Evolutionary conservation across 148 eudicot genomes (phyloP), one percentile per base, ranked within the genome.

Genomic region (Suaeda aralocaspica): DNA sequence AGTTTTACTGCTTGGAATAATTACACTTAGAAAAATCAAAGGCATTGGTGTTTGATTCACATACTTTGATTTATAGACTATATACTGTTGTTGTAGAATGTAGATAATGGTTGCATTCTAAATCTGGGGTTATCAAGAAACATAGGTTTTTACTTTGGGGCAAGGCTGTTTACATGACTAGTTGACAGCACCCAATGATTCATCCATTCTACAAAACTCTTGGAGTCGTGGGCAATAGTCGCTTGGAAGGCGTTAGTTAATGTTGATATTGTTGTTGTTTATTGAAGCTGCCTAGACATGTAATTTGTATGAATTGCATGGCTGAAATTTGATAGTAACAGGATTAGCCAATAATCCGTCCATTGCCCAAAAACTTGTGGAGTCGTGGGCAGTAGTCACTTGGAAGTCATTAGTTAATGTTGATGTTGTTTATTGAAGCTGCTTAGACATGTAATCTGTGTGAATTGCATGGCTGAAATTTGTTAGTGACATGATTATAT

Each of bases 401-500:
- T 59, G 16, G n/a, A 28, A 29, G n/a, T 5, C 44, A 2, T 9
- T 0, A 4, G 9, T 60, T 31, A 2, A 9, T 0, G 28, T 61
- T 36, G 48, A 39, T 33, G n/a, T n/a, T n/a, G n/a, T n/a, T n/a
- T n/a, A 18, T 22, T 63, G 12, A 63, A 63, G 19, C 66, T 62
- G 8, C 15, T 33, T 57, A 57, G 31, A 13, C n/a, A 29, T 57
- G 36, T 30, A 59, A 5, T 56, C 2, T 29, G 34, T n/a, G 15
- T 67, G 57, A 33, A 30, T 50, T 49, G 31, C 24, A 24, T 19
- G 41, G 44, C 70, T 66, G 55, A 29, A 49, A 2, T 46, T 11
- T 29, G 18, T 18, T 29, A 18, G 13, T 30, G 16, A 6, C 10
- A n/a, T 19, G 16, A 7, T 4, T n/a, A n/a, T 58, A 6, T 11